phyloP scores from a whole-genome alignment of 306 rosid species.

The Argentina anserina region DNA sequence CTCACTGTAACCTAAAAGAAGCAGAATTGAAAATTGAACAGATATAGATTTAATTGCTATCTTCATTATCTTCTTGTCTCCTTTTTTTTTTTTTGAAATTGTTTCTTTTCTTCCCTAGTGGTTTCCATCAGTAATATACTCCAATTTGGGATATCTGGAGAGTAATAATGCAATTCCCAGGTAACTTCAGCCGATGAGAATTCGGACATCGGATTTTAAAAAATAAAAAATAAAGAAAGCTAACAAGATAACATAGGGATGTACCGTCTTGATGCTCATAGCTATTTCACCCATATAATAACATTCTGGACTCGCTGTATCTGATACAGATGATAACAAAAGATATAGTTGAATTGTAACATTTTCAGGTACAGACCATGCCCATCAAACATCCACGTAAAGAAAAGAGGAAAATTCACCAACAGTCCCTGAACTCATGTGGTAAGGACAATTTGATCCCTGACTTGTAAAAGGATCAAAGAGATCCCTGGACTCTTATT shows the following conservation, averaged over 20 bases:
- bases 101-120: background rate
- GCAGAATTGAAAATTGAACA: background rate
- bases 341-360: too few species aligned
- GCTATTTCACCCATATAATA: slow-evolving; percentile 89
- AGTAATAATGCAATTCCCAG: background rate
- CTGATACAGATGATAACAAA: too few species aligned
- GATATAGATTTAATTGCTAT: background rate
- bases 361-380: too few species aligned
- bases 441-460: too few species aligned
- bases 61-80: background rate
- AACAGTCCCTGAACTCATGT: too few species aligned
- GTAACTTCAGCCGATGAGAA: background rate
- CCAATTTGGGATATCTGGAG: background rate
- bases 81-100: background rate
- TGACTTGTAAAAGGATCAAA: too few species aligned
- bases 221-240: too few species aligned
- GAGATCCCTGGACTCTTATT: too few species aligned
- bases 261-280: slow-evolving; percentile 89
- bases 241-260: slow-evolving; percentile 18
- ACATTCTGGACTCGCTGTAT: slow-evolving; percentile 71
- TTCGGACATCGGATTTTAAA: background rate
- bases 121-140: background rate
- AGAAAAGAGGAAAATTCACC: too few species aligned
- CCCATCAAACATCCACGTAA: too few species aligned
- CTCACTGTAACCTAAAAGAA: background rate